phyloP scores from a whole-genome alignment of 2,329 filamentous ascomycete genomes.

The Fusarium succisae region DNA sequence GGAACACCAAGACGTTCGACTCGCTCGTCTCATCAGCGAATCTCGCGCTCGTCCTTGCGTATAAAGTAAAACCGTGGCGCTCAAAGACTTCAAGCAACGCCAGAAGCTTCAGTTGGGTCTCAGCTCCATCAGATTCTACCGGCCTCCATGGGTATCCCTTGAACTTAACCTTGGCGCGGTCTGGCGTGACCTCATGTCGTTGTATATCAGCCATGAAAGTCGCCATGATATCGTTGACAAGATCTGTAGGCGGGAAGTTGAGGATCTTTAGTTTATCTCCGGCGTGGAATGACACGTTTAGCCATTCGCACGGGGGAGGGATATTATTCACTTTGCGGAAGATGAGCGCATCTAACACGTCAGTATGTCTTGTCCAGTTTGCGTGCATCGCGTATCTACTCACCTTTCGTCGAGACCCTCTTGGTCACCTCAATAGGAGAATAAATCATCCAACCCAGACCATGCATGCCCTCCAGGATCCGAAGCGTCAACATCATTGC shows the following conservation, averaged over 20 bases:
- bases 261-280: slow-evolving; percentile 28
- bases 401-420: slow-evolving; percentile 2
- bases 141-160: not conserved
- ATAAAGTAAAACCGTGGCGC: slow-evolving; percentile 2
- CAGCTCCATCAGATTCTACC: not conserved
- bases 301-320: not conserved
- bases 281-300: slow-evolving; percentile 15
- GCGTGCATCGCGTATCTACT: rapidly evolving
- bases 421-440: slow-evolving; percentile 17
- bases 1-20: slow-evolving; percentile 18
- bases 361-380: not conserved
- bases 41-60: not conserved
- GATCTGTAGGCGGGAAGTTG: not conserved
- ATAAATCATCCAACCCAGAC: slow-evolving; percentile 11
- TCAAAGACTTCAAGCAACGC: slow-evolving; percentile 9
- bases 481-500: slow-evolving; percentile 7
- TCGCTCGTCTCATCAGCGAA: not conserved
- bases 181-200: not conserved
- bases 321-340: not conserved
- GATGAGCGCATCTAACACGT: slow-evolving; percentile 4
- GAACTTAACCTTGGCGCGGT: slow-evolving; percentile 22
- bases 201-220: slow-evolving; percentile 3
- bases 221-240: not conserved
- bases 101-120: slow-evolving; percentile 12
- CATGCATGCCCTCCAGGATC: not conserved